These are phyloP conservation scores for Bothriochloa decipiens DNA, from an alignment of 176 grass and related monocot genomes.

Conservation along the genomic window DNA sequence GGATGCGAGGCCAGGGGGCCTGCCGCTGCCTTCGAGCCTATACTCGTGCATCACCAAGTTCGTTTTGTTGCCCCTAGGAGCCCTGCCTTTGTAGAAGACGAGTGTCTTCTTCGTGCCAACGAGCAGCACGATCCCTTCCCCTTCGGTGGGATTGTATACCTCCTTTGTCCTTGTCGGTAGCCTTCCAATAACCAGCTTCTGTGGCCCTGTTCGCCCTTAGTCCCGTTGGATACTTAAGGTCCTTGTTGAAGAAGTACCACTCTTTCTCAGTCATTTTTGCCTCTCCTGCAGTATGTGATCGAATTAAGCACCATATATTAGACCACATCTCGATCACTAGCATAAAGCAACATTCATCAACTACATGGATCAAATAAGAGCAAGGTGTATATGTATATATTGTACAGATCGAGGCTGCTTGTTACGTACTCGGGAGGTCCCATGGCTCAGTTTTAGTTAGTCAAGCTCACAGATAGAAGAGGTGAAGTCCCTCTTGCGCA, in stretches of 20 bases:
- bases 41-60: constrained; percentile 73
- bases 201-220: constrained; percentile 55
- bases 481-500: constrained; percentile 31
- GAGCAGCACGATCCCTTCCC: not conserved
- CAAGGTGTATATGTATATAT: not conserved
- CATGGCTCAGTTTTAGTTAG: constrained; percentile 74
- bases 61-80: constrained; percentile 52
- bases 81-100: constrained; percentile 61
- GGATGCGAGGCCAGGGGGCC: not conserved
- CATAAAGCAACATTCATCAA: not conserved
- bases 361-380: not conserved
- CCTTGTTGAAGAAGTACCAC: constrained; percentile 60
- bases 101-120: constrained; percentile 68
- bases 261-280: constrained; percentile 62
- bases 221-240: constrained; percentile 62
- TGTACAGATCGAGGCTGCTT: too few relatives aligned
- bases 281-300: not conserved
- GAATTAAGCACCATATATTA: not conserved
- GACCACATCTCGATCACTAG: not conserved
- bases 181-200: constrained; percentile 58
- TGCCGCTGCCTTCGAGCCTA: constrained; percentile 36
- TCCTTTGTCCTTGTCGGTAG: constrained; percentile 69
- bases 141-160: not conserved
- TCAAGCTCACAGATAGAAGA: constrained; percentile 16
- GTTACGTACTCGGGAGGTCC: constrained; percentile 59